Percentiles rank a stretch among this genome's conserved stretches.
Evolutionary conservation across 257 asterid genomes (phyloP).

Genomic region (Solanum medicagineum): DNA sequence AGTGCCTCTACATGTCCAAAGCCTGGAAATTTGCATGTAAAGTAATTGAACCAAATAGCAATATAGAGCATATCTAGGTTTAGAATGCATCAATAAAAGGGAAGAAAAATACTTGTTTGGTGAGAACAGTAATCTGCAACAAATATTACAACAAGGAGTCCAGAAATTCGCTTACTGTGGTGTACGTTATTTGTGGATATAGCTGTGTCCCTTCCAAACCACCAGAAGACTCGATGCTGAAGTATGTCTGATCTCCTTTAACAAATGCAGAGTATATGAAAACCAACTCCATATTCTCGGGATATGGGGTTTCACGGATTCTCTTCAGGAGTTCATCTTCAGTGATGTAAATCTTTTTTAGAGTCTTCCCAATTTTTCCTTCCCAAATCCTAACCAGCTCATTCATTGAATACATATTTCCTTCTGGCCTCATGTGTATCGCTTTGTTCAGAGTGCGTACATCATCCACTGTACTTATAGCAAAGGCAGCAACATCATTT

Average conservation of each 20-base stretch:
- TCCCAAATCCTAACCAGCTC: slow-evolving; percentile 83
- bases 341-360: slow-evolving; percentile 40
- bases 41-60: neutral
- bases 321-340: slow-evolving; percentile 51
- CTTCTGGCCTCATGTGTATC: slow-evolving; percentile 64
- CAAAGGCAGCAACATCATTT: slow-evolving; percentile 79
- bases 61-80: neutral
- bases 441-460: slow-evolving; percentile 51
- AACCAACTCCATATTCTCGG: slow-evolving; percentile 66
- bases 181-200: slow-evolving; percentile 61
- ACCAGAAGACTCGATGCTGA: slow-evolving; percentile 28
- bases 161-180: slow-evolving; percentile 51
- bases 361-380: slow-evolving; percentile 49
- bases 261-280: slow-evolving; percentile 73
- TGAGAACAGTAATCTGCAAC: neutral
- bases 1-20: neutral
- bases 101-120: neutral
- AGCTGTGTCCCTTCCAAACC: slow-evolving; percentile 63
- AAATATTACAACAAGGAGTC: slow-evolving; percentile 35
- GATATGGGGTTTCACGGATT: slow-evolving; percentile 65
- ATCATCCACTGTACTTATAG: slow-evolving; percentile 75
- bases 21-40: neutral
- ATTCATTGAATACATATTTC: slow-evolving; percentile 60
- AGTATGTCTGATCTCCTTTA: slow-evolving; percentile 79
- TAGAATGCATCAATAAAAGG: neutral